phyloP scores from a whole-genome alignment of 1,284 basidiomycete genomes.

The Tilletia caries region DNA sequence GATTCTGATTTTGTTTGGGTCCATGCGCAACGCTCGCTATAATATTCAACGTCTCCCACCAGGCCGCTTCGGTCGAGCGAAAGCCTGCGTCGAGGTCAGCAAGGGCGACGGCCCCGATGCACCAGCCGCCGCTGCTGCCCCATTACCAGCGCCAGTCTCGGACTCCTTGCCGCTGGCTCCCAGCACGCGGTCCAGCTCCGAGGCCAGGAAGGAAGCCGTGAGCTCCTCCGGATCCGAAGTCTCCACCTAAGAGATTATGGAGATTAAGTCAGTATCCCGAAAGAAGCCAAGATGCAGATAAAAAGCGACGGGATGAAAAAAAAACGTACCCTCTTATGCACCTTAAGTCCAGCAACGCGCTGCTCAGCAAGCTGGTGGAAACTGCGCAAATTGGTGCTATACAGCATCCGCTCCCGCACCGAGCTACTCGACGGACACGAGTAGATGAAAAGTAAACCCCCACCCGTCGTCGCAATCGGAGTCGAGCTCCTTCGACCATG shows the following conservation, averaged over 20 bases:
- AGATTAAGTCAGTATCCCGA: background rate
- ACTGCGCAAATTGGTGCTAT: conserved; percentile 31
- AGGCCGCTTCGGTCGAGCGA: background rate
- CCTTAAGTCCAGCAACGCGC: conserved; percentile 34
- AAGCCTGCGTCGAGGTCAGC: background rate
- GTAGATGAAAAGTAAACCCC: conserved; percentile 35
- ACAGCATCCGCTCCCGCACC: conserved; percentile 40
- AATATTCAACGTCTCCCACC: background rate
- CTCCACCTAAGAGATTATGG: background rate
- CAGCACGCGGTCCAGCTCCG: background rate
- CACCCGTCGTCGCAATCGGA: background rate
- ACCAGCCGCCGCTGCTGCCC: background rate
- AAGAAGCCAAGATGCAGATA: background rate
- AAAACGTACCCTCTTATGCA: conserved; percentile 32
- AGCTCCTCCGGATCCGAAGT: conserved; percentile 10
- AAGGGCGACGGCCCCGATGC: background rate
- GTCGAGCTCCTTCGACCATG: conserved; percentile 20
- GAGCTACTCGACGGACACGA: conserved; percentile 36
- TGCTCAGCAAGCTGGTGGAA: conserved; percentile 22
- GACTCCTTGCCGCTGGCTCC: background rate
- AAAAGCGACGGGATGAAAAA: background rate
- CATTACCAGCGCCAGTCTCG: background rate
- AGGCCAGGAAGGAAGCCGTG: background rate
- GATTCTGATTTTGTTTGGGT: too few relatives aligned
- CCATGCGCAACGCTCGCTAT: too few relatives aligned